Percentiles rank a stretch among this genome's conserved stretches.
phyloP scores from a whole-genome alignment of 1,139 yeast genomes.

The Nakaseomyces sp. region DNA sequence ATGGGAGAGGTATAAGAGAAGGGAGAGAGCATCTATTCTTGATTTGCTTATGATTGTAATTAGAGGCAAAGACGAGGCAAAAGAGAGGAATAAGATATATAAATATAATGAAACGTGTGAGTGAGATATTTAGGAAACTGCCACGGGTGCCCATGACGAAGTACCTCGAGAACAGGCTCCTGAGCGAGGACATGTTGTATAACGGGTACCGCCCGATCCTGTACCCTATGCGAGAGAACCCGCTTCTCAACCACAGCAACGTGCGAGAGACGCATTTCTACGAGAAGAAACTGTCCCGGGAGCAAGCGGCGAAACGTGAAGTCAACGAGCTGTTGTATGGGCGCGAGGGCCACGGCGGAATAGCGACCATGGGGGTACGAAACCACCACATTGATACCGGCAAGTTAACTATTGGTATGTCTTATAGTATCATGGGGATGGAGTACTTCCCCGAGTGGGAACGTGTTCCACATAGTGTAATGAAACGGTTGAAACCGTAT shows the following conservation, averaged over 20 bases:
- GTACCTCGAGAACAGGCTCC: conserved; percentile 22
- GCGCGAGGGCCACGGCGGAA: conserved; percentile 24
- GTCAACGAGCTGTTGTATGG: conserved; percentile 15
- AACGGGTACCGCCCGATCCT: conserved; percentile 30
- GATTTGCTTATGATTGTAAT: too few species aligned
- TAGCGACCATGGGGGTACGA: conserved; percentile 23
- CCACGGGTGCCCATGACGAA: conserved; percentile 30
- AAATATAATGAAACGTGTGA: conserved; percentile 3
- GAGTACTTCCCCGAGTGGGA: conserved; percentile 29
- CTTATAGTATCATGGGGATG: conserved; percentile 26
- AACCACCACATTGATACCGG: not conserved
- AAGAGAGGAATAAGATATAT: not conserved
- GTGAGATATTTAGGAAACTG: conserved; percentile 16
- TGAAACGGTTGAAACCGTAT: conserved; percentile 24
- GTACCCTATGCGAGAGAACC: conserved; percentile 29
- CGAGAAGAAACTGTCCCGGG: not conserved
- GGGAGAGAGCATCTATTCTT: too few species aligned
- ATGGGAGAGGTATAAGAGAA: too few species aligned
- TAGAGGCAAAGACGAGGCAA: not conserved
- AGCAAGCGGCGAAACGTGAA: conserved; percentile 1
- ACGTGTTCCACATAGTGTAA: conserved; percentile 21
- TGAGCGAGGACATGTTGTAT: conserved; percentile 26
- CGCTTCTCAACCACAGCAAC: conserved; percentile 16
- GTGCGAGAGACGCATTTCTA: conserved; percentile 5
- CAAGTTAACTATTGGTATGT: conserved; percentile 17